These are phyloP conservation scores for Nemania abortiva DNA, from an alignment of 2,329 filamentous ascomycete species.

Conservation along the genomic window DNA sequence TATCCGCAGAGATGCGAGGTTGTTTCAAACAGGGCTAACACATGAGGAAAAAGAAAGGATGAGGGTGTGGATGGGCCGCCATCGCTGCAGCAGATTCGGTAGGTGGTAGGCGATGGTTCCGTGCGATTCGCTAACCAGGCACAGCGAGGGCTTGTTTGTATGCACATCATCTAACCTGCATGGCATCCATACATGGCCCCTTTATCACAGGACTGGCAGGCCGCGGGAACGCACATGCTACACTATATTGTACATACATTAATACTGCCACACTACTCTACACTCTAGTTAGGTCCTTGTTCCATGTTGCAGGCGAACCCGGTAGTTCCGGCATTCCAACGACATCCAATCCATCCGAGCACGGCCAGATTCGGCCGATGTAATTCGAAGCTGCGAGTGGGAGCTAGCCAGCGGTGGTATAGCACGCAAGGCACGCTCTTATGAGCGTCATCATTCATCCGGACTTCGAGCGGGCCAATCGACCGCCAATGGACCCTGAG, in stretches of 20 bases:
- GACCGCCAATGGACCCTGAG: slow-evolving; percentile 22
- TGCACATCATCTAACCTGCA: slow-evolving; percentile 37
- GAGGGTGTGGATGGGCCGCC: slow-evolving; percentile 22
- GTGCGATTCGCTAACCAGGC: slow-evolving; percentile 23
- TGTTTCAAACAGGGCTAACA: slow-evolving; percentile 31
- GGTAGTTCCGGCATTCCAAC: slow-evolving; percentile 35
- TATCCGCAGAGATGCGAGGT: slow-evolving; percentile 9
- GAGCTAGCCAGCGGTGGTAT: background rate
- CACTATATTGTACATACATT: background rate
- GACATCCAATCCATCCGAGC: slow-evolving; percentile 34
- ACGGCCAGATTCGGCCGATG: slow-evolving; percentile 30
- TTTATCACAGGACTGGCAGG: slow-evolving; percentile 33
- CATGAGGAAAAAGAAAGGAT: slow-evolving; percentile 7
- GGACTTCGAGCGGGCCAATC: slow-evolving; percentile 24
- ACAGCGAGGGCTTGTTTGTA: slow-evolving; percentile 16
- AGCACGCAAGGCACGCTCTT: slow-evolving; percentile 38
- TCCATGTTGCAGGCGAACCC: slow-evolving; percentile 22
- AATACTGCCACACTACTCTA: no score
- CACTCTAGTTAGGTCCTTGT: background rate
- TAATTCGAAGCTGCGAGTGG: slow-evolving; percentile 25
- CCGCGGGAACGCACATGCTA: slow-evolving; percentile 10
- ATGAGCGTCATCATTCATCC: slow-evolving; percentile 37
- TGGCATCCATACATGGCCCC: slow-evolving; percentile 27
- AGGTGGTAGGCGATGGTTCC: slow-evolving; percentile 20
- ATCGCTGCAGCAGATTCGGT: slow-evolving; percentile 22